These are phyloP conservation scores for Hymenoscyphus repandus DNA, from an alignment of 2,329 filamentous ascomycete species.

Conservation along the genomic window DNA sequence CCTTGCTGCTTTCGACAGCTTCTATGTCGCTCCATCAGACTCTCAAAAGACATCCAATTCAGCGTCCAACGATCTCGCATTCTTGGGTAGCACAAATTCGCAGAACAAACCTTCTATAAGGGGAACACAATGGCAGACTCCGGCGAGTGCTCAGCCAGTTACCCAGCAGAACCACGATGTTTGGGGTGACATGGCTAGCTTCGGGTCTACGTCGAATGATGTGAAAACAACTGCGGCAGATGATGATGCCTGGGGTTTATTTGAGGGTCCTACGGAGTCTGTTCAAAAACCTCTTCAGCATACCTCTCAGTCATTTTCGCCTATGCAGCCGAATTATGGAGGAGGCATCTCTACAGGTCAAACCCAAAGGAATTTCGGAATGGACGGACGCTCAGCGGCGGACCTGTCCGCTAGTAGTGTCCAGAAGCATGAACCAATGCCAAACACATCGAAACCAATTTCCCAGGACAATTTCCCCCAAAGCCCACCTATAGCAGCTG, in stretches of 20 bases:
- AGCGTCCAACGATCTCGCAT: constrained; percentile 22
- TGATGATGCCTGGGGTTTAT: constrained; percentile 29
- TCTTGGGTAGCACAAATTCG: constrained; percentile 10
- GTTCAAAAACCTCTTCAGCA: neutral
- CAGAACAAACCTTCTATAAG: neutral
- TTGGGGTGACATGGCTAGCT: constrained; percentile 23
- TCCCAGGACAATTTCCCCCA: constrained; percentile 6
- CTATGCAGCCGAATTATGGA: constrained; percentile 9
- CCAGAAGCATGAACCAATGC: constrained; percentile 8
- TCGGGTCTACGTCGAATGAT: constrained; percentile 11
- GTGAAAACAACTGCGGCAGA: constrained; percentile 9
- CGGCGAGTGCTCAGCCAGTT: neutral
- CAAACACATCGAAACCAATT: constrained; percentile 4
- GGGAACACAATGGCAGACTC: constrained; percentile 17
- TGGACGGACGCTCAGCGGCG: constrained; percentile 22
- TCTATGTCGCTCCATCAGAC: constrained; percentile 35
- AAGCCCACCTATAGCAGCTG: constrained; percentile 7
- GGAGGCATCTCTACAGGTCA: constrained; percentile 3
- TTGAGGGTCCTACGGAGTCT: constrained; percentile 17
- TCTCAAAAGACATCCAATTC: constrained; percentile 22
- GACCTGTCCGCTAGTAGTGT: constrained; percentile 25
- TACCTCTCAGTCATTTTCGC: neutral
- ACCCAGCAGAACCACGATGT: constrained; percentile 11
- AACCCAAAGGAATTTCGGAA: constrained; percentile 11
- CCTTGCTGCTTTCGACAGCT: constrained; percentile 56